These are phyloP conservation scores for Colletotrichum sojae DNA, from an alignment of 2,329 filamentous ascomycete species.

Conservation along the genomic window DNA sequence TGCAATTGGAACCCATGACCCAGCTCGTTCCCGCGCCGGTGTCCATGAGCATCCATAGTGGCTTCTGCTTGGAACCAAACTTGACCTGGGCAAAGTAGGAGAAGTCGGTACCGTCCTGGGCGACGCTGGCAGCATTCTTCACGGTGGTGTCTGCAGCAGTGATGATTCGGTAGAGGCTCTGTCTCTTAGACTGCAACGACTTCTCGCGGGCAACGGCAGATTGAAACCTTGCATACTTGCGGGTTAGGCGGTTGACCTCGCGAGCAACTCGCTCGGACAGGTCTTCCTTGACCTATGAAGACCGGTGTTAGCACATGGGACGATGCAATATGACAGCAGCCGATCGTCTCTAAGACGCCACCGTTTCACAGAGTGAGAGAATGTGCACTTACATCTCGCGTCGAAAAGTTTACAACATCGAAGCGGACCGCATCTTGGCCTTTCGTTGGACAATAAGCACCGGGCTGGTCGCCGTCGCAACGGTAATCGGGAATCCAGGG, in stretches of 20 bases:
- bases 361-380: no score
- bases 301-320: neutral
- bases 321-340: no score
- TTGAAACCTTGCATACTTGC: slow-evolving; percentile 55
- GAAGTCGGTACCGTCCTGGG: slow-evolving; percentile 76
- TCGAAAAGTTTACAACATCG: slow-evolving; percentile 46
- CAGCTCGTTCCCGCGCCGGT: slow-evolving; percentile 82
- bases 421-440: slow-evolving; percentile 24
- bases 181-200: slow-evolving; percentile 49
- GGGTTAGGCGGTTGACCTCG: slow-evolving; percentile 54
- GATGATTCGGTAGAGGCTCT: slow-evolving; percentile 63
- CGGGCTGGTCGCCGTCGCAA: slow-evolving; percentile 47
- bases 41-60: slow-evolving; percentile 75
- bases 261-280: slow-evolving; percentile 54
- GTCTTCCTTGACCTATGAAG: slow-evolving; percentile 49
- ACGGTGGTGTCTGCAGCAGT: slow-evolving; percentile 60
- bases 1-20: slow-evolving; percentile 83
- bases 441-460: slow-evolving; percentile 25
- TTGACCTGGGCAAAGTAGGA: slow-evolving; percentile 74
- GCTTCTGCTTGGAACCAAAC: slow-evolving; percentile 68
- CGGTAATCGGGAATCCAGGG: slow-evolving; percentile 55
- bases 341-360: no score
- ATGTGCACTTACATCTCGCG: no score
- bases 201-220: slow-evolving; percentile 42
- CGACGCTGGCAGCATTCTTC: slow-evolving; percentile 67